Evolutionary conservation across 805 yeast genomes (phyloP).

Genomic region (Lipomyces spencermartinsiae): DNA sequence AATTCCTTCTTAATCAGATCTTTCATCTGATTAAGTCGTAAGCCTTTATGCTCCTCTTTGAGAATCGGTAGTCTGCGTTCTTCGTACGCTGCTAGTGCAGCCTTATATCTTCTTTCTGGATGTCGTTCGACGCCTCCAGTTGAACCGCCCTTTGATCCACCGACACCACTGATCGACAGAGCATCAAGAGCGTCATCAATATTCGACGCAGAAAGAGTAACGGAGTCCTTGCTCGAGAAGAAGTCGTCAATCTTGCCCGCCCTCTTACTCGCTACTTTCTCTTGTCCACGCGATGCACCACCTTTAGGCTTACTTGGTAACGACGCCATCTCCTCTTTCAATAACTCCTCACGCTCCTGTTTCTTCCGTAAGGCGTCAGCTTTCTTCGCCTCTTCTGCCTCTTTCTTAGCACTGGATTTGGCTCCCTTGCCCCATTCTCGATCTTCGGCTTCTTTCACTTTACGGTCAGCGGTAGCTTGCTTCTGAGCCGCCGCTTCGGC

Average conservation of each 20-base stretch:
- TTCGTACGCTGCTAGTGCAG: conserved; percentile 75
- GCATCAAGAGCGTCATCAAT: conserved; percentile 82
- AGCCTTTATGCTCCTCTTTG: conserved; percentile 78
- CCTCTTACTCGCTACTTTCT: conserved; percentile 65
- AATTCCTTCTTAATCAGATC: conserved; percentile 78
- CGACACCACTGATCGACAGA: conserved; percentile 64
- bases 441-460: conserved; percentile 60
- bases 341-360: conserved; percentile 76
- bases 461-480: conserved; percentile 56
- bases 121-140: conserved; percentile 71
- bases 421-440: conserved; percentile 74
- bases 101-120: conserved; percentile 87
- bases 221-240: conserved; percentile 57
- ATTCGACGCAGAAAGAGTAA: conserved; percentile 63
- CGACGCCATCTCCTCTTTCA: conserved; percentile 68
- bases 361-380: conserved; percentile 80
- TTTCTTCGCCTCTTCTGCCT: conserved; percentile 68
- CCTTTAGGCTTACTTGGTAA: conserved; percentile 62
- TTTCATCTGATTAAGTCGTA: conserved; percentile 78
- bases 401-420: conserved; percentile 69
- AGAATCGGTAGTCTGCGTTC: conserved; percentile 74
- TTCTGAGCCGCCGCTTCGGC: conserved; percentile 69
- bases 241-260: conserved; percentile 73
- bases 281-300: conserved; percentile 61
- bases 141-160: conserved; percentile 29